phyloP scores from a whole-genome alignment of 2,329 filamentous ascomycete species.

The Plectosphaerella sp. region DNA sequence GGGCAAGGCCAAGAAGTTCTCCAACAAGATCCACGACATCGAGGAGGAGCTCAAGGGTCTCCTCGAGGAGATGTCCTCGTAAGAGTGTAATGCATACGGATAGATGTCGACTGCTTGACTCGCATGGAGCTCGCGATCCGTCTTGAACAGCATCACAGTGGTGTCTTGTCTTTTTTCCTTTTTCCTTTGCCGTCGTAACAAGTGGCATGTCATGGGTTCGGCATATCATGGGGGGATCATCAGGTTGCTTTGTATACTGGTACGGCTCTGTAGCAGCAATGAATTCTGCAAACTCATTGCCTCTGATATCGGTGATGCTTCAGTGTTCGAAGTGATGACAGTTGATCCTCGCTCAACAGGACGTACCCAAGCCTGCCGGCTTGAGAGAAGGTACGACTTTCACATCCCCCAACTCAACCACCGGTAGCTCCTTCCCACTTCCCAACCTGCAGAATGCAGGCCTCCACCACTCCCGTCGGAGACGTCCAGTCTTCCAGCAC shows the following conservation, averaged over 20 bases:
- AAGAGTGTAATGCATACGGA: slow-evolving; percentile 12
- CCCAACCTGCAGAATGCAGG: too few relatives aligned
- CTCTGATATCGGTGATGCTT: too few relatives aligned
- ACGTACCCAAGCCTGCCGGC: too few relatives aligned
- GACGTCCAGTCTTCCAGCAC: too few relatives aligned
- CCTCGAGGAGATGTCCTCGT: slow-evolving; percentile 44
- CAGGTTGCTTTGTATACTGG: background rate
- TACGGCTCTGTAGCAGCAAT: background rate
- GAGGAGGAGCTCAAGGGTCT: slow-evolving; percentile 59
- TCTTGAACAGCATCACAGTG: slow-evolving; percentile 12
- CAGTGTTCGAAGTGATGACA: too few relatives aligned
- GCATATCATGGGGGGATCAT: slow-evolving; percentile 1
- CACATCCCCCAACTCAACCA: background rate
- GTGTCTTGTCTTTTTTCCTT: slow-evolving; percentile 15
- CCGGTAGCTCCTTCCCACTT: too few relatives aligned
- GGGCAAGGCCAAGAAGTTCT: slow-evolving; percentile 56
- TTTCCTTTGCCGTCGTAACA: slow-evolving; percentile 13
- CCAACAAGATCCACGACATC: slow-evolving; percentile 59
- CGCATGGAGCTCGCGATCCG: slow-evolving; percentile 4
- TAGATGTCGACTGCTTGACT: slow-evolving; percentile 2
- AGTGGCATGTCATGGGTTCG: slow-evolving; percentile 3
- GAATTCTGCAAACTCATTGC: background rate
- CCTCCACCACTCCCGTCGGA: too few relatives aligned
- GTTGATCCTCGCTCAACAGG: too few relatives aligned
- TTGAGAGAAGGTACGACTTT: background rate